A percentile compares a stretch with the other conserved stretches of the same genome.
phyloP scores from a whole-genome alignment of 768 basidiomycete genomes.

The Pleurotus eryngii region DNA sequence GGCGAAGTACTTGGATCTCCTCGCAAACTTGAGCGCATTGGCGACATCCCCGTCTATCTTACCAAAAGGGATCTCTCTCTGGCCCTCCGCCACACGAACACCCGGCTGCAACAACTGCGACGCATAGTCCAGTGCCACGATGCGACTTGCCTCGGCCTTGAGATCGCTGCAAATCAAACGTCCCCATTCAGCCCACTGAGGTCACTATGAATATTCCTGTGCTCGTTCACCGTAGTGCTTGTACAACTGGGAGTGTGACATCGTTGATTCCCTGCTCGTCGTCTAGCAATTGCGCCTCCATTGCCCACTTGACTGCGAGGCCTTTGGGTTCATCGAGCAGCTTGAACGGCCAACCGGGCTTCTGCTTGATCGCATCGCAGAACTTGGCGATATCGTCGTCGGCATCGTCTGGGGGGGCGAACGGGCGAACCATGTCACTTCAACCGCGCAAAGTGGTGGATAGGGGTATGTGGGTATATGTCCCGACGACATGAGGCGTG shows the following conservation, averaged over 20 bases:
- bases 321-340: not conserved
- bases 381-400: not conserved
- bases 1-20: not conserved
- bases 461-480: no score
- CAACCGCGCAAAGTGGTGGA: no score
- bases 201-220: not conserved
- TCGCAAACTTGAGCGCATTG: not conserved
- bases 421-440: no score
- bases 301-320: conserved; percentile 4
- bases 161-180: not conserved
- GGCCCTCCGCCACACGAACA: not conserved
- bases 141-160: conserved; percentile 4
- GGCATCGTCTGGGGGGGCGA: no score
- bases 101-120: not conserved
- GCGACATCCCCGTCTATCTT: not conserved
- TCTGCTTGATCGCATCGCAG: conserved; percentile 4
- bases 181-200: not conserved
- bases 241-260: not conserved
- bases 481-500: no score
- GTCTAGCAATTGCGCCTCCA: conserved; percentile 1
- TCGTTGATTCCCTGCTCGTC: not conserved
- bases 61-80: not conserved
- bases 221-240: not conserved
- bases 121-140: not conserved
- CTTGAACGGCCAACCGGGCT: conserved; percentile 4